Percentiles rank a stretch among this genome's conserved stretches.
Evolutionary conservation across 371 early-diverging fungal species (phyloP).

Genomic region (Mortierella sp.): DNA sequence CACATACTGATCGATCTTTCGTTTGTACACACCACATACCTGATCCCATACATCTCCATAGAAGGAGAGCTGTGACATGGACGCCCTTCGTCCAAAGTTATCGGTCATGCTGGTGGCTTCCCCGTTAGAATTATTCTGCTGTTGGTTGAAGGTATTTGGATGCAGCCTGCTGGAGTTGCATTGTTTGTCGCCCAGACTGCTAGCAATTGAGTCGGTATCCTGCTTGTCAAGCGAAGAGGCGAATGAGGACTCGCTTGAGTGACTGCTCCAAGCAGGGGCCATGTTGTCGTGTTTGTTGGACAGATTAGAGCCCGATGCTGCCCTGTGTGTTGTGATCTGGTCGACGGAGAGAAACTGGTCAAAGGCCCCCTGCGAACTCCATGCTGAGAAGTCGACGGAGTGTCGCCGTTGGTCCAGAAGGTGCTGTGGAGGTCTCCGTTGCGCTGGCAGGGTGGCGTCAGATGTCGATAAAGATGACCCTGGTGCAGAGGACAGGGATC

Average conservation of each 20-base stretch:
- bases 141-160: neutral
- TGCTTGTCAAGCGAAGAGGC: neutral
- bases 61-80: constrained; percentile 31
- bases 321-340: constrained; percentile 4
- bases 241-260: constrained; percentile 4
- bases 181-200: neutral
- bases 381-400: constrained; percentile 28
- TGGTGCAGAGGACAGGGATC: constrained; percentile 7
- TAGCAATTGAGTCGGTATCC: neutral
- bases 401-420: constrained; percentile 31
- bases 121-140: neutral
- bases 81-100: constrained; percentile 25
- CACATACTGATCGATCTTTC: too few relatives aligned
- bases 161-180: neutral
- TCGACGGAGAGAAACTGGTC: neutral
- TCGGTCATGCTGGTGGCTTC: neutral
- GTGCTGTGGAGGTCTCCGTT: constrained; percentile 6
- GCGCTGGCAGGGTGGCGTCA: neutral
- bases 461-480: neutral
- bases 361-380: constrained; percentile 7
- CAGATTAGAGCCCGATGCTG: constrained; percentile 3
- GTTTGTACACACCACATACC: too few relatives aligned
- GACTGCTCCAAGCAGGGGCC: constrained; percentile 3
- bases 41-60: constrained; percentile 19
- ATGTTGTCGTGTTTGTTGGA: constrained; percentile 3